Percentiles rank a stretch among this genome's conserved stretches.
phyloP scores from a whole-genome alignment of 1,284 basidiomycete species.

The Heliocybe sulcata region DNA sequence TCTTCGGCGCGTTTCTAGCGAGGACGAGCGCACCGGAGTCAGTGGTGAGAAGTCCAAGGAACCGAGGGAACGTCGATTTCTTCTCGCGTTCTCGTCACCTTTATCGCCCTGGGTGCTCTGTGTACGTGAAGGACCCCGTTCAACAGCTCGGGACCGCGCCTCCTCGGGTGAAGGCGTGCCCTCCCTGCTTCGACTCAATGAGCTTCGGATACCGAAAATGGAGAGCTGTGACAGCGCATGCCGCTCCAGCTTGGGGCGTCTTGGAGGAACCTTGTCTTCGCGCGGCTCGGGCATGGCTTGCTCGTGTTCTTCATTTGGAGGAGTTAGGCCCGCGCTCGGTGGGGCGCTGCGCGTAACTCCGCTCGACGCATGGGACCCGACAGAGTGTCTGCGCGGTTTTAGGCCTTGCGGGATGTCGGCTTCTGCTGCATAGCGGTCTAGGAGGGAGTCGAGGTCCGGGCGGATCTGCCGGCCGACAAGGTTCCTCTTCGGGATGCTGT shows the following conservation, averaged over 20 bases:
- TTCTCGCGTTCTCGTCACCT: not conserved
- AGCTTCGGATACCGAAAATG: not conserved
- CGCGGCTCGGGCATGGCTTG: not conserved
- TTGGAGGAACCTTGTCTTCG: not conserved
- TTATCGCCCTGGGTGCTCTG: not conserved
- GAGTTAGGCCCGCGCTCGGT: not conserved
- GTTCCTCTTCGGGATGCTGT: not conserved
- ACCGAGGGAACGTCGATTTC: not conserved
- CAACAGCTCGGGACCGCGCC: no score
- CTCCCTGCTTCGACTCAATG: not conserved
- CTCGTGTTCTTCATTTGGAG: not conserved
- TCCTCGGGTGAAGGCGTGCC: no score
- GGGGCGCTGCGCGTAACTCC: not conserved
- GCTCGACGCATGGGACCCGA: not conserved
- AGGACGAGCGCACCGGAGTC: not conserved
- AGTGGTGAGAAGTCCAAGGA: not conserved
- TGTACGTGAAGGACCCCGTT: not conserved
- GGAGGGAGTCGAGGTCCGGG: slow-evolving; percentile 1
- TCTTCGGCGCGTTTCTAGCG: not conserved
- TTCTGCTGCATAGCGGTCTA: not conserved
- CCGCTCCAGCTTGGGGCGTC: not conserved
- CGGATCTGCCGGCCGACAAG: not conserved
- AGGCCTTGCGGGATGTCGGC: not conserved
- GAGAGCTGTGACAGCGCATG: not conserved
- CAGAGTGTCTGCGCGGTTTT: not conserved